These are phyloP conservation scores for Botryosphaeria agaves DNA, from an alignment of 2,329 filamentous ascomycete genomes.

Conservation along the genomic window DNA sequence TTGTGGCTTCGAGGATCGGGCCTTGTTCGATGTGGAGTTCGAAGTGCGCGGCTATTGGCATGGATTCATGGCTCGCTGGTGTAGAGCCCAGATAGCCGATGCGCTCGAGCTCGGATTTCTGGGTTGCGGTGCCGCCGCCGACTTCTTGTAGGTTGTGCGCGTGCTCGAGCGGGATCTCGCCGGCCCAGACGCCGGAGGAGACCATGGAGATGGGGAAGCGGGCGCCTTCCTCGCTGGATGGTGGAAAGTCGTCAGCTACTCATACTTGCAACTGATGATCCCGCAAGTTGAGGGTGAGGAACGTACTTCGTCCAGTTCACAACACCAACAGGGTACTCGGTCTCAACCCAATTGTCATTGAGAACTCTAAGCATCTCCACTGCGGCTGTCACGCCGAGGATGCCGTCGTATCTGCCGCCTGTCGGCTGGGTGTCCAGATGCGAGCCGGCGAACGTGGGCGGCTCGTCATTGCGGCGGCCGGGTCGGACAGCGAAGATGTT, in stretches of 20 bases:
- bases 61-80: conserved; percentile 37
- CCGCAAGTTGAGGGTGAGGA: background rate
- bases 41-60: conserved; percentile 60
- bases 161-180: conserved; percentile 41
- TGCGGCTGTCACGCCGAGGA: conserved; percentile 55
- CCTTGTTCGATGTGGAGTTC: conserved; percentile 79
- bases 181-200: conserved; percentile 61
- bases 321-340: conserved; percentile 53
- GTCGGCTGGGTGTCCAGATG: conserved; percentile 40
- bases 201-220: conserved; percentile 63
- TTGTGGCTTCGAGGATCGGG: conserved; percentile 48
- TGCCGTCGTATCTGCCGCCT: conserved; percentile 59
- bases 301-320: conserved; percentile 60
- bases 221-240: conserved; percentile 55
- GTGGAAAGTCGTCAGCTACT: background rate
- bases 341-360: conserved; percentile 49
- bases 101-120: conserved; percentile 50
- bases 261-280: background rate
- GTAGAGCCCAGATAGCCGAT: conserved; percentile 51
- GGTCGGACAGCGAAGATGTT: conserved; percentile 62
- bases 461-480: conserved; percentile 35
- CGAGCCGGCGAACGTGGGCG: conserved; percentile 52
- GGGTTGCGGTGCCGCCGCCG: conserved; percentile 39
- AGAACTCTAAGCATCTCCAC: conserved; percentile 56
- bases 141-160: conserved; percentile 49